Conservation (phyloP, 164 flowering plant species). For the Tinospora cordifolia region DNA sequence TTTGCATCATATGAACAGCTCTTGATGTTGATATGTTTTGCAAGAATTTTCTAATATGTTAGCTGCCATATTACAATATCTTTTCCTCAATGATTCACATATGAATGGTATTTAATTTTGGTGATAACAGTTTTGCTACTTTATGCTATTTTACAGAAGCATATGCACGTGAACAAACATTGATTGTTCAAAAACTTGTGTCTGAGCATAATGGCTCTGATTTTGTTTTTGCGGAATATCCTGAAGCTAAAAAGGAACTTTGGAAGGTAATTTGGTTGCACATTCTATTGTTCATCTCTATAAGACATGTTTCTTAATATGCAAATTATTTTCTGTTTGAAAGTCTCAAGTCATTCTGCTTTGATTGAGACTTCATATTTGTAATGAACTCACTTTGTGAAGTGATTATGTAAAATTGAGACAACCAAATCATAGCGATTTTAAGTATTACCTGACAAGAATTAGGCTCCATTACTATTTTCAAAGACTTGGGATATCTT, state of each 20-base stretch:
- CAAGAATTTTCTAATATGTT: not conserved
- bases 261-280: conserved; percentile 65
- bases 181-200: conserved; percentile 74
- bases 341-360: not conserved
- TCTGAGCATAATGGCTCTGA: conserved; percentile 81
- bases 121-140: conserved; percentile 4
- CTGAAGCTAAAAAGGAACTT: conserved; percentile 81
- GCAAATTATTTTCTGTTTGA: too few species aligned
- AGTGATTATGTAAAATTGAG: too few species aligned
- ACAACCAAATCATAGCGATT: too few species aligned
- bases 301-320: not conserved
- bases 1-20: too few species aligned
- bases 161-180: conserved; percentile 88
- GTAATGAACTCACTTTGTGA: not conserved
- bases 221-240: conserved; percentile 86
- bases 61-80: conserved; percentile 1
- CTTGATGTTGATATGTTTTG: not conserved
- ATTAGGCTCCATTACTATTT: not conserved
- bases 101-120: not conserved
- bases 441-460: too few species aligned
- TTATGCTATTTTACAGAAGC: conserved; percentile 47
- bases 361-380: not conserved
- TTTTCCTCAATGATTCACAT: not conserved
- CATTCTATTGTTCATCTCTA: not conserved
- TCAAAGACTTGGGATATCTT: not conserved